Base-by-base conservation (phyloP, 257 asterid genomes). In the Scutellaria barbata region DNA sequence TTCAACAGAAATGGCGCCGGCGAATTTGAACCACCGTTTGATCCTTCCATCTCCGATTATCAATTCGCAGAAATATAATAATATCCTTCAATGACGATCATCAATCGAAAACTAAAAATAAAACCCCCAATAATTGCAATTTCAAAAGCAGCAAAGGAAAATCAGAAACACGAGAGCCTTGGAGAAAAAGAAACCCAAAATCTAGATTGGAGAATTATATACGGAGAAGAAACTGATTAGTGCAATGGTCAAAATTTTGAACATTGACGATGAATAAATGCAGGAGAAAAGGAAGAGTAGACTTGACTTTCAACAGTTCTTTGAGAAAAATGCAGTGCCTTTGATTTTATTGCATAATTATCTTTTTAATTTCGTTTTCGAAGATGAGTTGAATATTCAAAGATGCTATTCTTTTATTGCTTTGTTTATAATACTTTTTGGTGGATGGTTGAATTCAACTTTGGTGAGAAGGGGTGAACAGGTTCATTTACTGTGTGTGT, bases 1-100 rank as follows among this genome's bases (percentile, higher is more conserved):
- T 93, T 93, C 54, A 80, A n/a, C 37, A 92, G 87, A 81, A 92
- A 92, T 5, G 97, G 98, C 6, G 98, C 96, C 3, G 96, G 88
- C 22, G 96, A 82, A 76, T 55, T 82, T 9, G 95, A 87, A 41
- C 88, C 77, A 7, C 84, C 85, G 43, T 77, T 85, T 61, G 87
- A 68, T 65, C 87, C 92, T 53, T 91, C 96, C 97, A 91, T 90
- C 30, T 69, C 59, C 8, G 8, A 74, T 16, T 59, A 52, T 2
- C 1, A 30, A 47, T 45, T 30, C 35, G 5, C 35, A 30, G 5
- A 30, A 30, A 30, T 22, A 22, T 22, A 0, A 22, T 22, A 22
- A 22, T 22, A 30, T 30, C 35, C 35, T 22, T 22, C 25, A 22
- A 22, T 22, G 25, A 22, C 35, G 35, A 30, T 30, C 35, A 30